These are phyloP conservation scores for Leishmania arabica DNA, from an alignment of 208 protist genomes.

Conservation along the genomic window DNA sequence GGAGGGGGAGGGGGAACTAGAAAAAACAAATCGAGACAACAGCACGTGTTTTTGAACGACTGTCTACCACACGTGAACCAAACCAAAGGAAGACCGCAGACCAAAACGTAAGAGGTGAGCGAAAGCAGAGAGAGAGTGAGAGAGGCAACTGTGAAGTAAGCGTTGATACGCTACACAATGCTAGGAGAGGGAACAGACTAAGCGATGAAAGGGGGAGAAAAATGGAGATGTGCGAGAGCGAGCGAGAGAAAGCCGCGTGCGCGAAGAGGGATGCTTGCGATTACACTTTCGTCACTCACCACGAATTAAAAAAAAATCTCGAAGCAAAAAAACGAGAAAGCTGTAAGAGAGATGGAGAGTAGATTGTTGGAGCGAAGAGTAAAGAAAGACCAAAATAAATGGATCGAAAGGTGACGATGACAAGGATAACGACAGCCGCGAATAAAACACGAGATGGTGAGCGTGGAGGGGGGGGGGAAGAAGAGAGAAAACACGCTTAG, in stretches of 20 bases:
- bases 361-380: not conserved
- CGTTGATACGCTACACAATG: not conserved
- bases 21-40: not conserved
- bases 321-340: not conserved
- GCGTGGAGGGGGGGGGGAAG: not conserved
- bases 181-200: not conserved
- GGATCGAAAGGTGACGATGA: not conserved
- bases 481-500: not conserved
- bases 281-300: not conserved
- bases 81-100: not conserved
- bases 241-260: not conserved
- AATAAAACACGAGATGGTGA: not conserved
- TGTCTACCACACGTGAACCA: not conserved
- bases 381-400: conserved; percentile 13
- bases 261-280: not conserved
- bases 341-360: not conserved
- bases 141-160: not conserved
- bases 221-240: not conserved
- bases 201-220: not conserved
- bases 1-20: not conserved
- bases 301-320: not conserved
- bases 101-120: not conserved
- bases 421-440: not conserved
- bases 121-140: not conserved
- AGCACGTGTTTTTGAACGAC: not conserved